A percentile compares a stretch with the other conserved stretches of the same genome.
Conservation (phyloP, 2,329 filamentous ascomycete species). For the Uncinocarpus reesii region DNA sequence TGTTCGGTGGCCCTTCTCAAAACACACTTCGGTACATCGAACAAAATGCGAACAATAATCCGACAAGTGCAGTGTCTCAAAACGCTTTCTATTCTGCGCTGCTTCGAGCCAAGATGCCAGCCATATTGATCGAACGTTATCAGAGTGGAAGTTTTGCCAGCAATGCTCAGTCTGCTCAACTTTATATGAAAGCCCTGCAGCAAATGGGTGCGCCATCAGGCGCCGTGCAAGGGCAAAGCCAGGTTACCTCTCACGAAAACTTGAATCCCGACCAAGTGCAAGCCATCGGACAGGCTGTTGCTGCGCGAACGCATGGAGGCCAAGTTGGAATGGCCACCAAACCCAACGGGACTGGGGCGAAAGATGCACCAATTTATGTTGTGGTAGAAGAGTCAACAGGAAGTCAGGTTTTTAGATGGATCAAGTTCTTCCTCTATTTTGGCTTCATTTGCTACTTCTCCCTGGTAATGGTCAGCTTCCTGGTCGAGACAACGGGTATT, state of each 20-base stretch:
- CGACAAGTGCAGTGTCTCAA: slow-evolving; percentile 74
- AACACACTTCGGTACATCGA: slow-evolving; percentile 73
- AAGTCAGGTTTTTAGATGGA: slow-evolving; percentile 74
- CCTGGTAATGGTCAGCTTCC: slow-evolving; percentile 66
- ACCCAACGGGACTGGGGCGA: slow-evolving; percentile 54
- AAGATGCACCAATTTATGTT: slow-evolving; percentile 82
- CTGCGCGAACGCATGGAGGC: slow-evolving; percentile 57
- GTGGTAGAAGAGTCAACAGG: slow-evolving; percentile 85
- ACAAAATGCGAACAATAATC: slow-evolving; percentile 85
- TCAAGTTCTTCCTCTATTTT: slow-evolving; percentile 76
- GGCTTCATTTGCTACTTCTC: slow-evolving; percentile 67
- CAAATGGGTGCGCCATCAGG: slow-evolving; percentile 38
- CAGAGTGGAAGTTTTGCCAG: slow-evolving; percentile 75
- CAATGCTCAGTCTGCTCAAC: slow-evolving; percentile 64
- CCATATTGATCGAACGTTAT: slow-evolving; percentile 84
- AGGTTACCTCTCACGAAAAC: slow-evolving; percentile 23
- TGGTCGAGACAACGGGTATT: slow-evolving; percentile 69
- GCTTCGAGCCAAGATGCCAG: slow-evolving; percentile 82
- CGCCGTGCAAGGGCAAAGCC: slow-evolving; percentile 16
- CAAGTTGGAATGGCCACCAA: slow-evolving; percentile 47
- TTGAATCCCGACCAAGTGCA: slow-evolving; percentile 57
- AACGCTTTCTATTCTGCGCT: slow-evolving; percentile 90
- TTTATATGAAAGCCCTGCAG: slow-evolving; percentile 66
- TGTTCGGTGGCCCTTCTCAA: slow-evolving; percentile 36
- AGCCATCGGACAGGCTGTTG: slow-evolving; percentile 71